Evolutionary conservation across 1,139 yeast genomes (phyloP), one percentile per base, ranked within the genome.

Genomic region (Petasospora fabianii): DNA sequence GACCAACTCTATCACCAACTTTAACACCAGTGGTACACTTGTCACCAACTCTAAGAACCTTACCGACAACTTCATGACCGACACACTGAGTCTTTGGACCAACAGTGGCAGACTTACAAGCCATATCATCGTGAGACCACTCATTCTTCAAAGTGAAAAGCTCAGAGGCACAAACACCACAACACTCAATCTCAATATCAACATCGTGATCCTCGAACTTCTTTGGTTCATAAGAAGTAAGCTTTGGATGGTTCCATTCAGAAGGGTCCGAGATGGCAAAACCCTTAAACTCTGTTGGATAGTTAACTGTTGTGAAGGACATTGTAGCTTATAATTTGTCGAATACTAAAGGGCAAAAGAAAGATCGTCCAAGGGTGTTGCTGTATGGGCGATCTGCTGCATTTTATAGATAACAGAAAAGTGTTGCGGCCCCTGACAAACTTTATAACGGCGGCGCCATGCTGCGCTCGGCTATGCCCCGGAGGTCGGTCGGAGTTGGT

Each of bases 141-240:
- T 66, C 69, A 42, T 67, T 69, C 42, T 61, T 56, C 38, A 64
- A 49, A 31, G 69, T 64, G 52, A 68, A 73, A 38, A 70, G 51
- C 53, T 77, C 82, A 16, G 74, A 64, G 21, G 79, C 80, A 61
- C 83, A 77, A 38, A 76, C 68, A 44, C 82, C 82, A 55, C 80
- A 75, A 38, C 68, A 61, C 45, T 60, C 65, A 37, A 65, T 55
- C 47, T 65, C 63, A 33, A 65, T 53, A 44, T 65, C 69, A 33
- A 65, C 54, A 41, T 64, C 68, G 14, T 49, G 42, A n/a, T 54
- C 59, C 30, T 51, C 58, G 38, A 64, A 58, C 3, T 47, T 41
- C 43, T 64, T 64, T 42, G 68, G 66, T 19, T 46, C 44, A 36
- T 44, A 63, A 2, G 59, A 51, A 24, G 64, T 61, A 33, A 61